Evolutionary conservation across 2,329 filamentous ascomycete species (phyloP).

Genomic region (Penicillium rolfsii): DNA sequence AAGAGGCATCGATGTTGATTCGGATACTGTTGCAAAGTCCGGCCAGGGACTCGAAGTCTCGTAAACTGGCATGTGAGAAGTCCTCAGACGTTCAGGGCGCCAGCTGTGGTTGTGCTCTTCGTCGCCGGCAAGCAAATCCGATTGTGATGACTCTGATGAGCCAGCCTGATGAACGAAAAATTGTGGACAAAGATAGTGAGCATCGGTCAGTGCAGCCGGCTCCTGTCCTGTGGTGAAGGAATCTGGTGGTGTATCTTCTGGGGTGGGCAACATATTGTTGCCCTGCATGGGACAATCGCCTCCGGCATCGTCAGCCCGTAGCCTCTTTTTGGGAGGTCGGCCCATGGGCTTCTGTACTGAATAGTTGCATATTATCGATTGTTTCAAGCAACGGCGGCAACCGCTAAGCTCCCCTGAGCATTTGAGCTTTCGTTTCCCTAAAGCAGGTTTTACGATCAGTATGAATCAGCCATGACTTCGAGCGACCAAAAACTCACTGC

Average conservation of each 20-base stretch:
- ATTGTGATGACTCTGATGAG: conserved; percentile 17
- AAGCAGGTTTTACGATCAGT: conserved; percentile 20
- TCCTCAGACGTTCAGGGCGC: conserved; percentile 29
- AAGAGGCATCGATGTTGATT: conserved; percentile 36
- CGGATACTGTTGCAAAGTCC: conserved; percentile 45
- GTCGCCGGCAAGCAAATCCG: conserved; percentile 28
- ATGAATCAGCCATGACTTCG: conserved; percentile 6
- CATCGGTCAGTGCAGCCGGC: conserved; percentile 25
- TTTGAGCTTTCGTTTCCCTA: conserved; percentile 54
- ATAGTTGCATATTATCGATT: conserved; percentile 49
- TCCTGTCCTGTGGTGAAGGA: conserved; percentile 24
- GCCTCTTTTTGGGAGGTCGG: conserved; percentile 49
- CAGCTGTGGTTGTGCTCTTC: conserved; percentile 33
- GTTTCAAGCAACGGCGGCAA: conserved; percentile 49
- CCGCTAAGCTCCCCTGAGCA: conserved; percentile 51
- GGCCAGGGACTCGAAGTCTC: conserved; percentile 45
- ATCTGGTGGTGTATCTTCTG: conserved; percentile 26
- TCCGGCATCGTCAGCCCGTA: conserved; percentile 35
- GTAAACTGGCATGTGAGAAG: conserved; percentile 30
- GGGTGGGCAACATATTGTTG: conserved; percentile 30
- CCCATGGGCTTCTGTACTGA: conserved; percentile 55
- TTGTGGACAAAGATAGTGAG: conserved; percentile 34
- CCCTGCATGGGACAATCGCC: conserved; percentile 18
- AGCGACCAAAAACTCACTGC: conserved; percentile 43
- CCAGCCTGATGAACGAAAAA: conserved; percentile 20